Evolutionary conservation across 768 basidiomycete species (phyloP).

Genomic region (Phanerochaete carnosa): DNA sequence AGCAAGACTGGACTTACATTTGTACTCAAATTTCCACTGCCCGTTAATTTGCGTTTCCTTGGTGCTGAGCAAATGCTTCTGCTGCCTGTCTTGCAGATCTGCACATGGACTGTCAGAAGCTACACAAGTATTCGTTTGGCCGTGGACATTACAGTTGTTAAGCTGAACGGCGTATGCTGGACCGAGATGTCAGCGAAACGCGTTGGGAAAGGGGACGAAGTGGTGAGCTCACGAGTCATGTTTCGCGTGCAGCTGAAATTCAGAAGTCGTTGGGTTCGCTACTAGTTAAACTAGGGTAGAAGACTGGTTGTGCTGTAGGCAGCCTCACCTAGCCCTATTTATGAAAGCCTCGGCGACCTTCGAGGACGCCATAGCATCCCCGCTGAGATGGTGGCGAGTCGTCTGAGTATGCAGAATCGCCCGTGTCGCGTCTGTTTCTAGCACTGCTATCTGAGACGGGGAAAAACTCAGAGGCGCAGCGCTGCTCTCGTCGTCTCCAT

Average conservation of each 20-base stretch:
- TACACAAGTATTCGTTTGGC: neutral
- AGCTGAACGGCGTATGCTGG: slow-evolving; percentile 16
- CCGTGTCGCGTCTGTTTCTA: neutral
- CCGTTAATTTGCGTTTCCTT: neutral
- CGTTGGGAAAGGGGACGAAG: neutral
- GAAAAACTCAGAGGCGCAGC: neutral
- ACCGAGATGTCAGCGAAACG: neutral
- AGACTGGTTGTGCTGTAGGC: neutral
- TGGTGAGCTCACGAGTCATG: neutral
- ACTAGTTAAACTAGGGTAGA: neutral
- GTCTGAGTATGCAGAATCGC: neutral
- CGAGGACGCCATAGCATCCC: neutral
- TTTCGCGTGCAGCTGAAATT: neutral
- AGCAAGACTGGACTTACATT: neutral
- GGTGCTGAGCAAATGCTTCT: neutral
- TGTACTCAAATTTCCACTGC: neutral
- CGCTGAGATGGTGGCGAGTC: neutral
- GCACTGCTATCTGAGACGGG: no score
- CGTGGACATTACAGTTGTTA: slow-evolving; percentile 42
- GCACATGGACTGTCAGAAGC: neutral
- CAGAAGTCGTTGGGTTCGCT: neutral
- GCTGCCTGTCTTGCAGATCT: neutral
- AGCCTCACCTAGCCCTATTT: neutral
- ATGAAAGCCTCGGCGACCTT: neutral
- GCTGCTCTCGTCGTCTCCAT: neutral